Conservation (phyloP, 1,284 basidiomycete genomes). For the Schizopora paradoxa region DNA sequence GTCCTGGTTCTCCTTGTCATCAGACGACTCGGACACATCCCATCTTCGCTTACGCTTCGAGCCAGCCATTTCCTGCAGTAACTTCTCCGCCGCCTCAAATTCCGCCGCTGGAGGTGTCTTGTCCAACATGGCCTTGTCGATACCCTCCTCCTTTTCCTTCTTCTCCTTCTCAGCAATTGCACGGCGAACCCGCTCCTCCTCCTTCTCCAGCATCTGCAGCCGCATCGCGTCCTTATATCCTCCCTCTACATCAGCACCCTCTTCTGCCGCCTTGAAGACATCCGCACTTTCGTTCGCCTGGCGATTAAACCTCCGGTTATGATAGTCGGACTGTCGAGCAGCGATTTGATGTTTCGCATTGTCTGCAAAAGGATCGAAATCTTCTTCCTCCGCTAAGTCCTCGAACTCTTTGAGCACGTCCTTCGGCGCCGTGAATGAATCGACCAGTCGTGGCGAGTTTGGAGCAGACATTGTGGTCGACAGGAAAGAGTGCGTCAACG, state of each 20-base stretch:
- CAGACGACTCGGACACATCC: constrained; percentile 68
- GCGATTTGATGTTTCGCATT: constrained; percentile 93
- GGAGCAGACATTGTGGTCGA: constrained; percentile 32
- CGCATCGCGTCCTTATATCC: constrained; percentile 98
- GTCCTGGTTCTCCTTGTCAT: constrained; percentile 48
- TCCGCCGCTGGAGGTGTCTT: constrained; percentile 81
- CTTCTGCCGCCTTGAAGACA: constrained; percentile 63
- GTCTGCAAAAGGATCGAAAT: constrained; percentile 90
- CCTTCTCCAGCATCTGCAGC: constrained; percentile 85
- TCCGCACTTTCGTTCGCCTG: constrained; percentile 74
- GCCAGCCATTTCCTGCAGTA: constrained; percentile 49
- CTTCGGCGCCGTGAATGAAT: constrained; percentile 89
- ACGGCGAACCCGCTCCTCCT: constrained; percentile 81
- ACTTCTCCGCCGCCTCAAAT: constrained; percentile 61
- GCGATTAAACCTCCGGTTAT: constrained; percentile 86
- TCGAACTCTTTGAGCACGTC: constrained; percentile 94
- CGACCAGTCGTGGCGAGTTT: constrained; percentile 50
- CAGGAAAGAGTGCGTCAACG: no score
- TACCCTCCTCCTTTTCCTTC: constrained; percentile 73
- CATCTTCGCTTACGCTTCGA: constrained; percentile 82
- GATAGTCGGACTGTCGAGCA: constrained; percentile 92
- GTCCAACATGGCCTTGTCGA: constrained; percentile 81
- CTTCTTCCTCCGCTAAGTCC: constrained; percentile 86
- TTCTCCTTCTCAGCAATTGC: constrained; percentile 87
- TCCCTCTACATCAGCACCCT: constrained; percentile 69